These are phyloP conservation scores for Leishmania gerbilli DNA, from an alignment of 208 protist genomes.

Conservation along the genomic window DNA sequence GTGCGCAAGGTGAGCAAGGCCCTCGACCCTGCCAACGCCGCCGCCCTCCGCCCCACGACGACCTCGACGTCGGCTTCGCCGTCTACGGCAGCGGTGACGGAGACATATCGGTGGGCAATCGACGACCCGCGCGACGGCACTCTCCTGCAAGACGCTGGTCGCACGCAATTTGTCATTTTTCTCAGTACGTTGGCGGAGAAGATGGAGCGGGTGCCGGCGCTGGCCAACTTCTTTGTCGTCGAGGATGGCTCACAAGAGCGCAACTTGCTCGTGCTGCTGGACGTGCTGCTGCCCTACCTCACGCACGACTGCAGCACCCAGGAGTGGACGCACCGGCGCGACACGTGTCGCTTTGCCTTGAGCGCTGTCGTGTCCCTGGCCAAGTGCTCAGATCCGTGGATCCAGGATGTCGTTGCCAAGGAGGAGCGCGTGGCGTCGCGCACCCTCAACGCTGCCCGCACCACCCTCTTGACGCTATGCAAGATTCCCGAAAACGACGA, in stretches of 20 bases:
- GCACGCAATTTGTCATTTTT: slow-evolving; percentile 52
- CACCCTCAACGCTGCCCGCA: slow-evolving; percentile 48
- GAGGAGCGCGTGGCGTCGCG: slow-evolving; percentile 27
- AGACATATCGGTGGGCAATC: not conserved
- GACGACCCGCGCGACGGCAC: slow-evolving; percentile 10
- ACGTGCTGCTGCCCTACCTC: slow-evolving; percentile 54
- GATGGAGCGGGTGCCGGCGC: slow-evolving; percentile 62
- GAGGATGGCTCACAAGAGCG: slow-evolving; percentile 21
- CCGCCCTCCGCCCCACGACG: not conserved
- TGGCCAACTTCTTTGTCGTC: slow-evolving; percentile 57
- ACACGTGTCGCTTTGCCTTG: slow-evolving; percentile 63
- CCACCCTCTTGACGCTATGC: slow-evolving; percentile 74
- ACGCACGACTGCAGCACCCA: slow-evolving; percentile 48
- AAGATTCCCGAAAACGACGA: slow-evolving; percentile 81
- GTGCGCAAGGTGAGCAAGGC: slow-evolving; percentile 45
- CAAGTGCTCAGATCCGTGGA: slow-evolving; percentile 63
- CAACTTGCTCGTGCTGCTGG: slow-evolving; percentile 36
- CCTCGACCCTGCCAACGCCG: slow-evolving; percentile 32
- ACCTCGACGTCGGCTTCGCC: not conserved
- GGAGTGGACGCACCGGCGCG: slow-evolving; percentile 45
- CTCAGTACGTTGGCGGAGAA: slow-evolving; percentile 64
- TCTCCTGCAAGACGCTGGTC: slow-evolving; percentile 30
- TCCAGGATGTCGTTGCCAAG: slow-evolving; percentile 60
- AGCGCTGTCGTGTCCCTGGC: slow-evolving; percentile 66
- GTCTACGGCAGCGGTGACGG: not conserved